Base-by-base conservation (phyloP, 2,329 filamentous ascomycete species). In the Diaporthe helianthi region DNA sequence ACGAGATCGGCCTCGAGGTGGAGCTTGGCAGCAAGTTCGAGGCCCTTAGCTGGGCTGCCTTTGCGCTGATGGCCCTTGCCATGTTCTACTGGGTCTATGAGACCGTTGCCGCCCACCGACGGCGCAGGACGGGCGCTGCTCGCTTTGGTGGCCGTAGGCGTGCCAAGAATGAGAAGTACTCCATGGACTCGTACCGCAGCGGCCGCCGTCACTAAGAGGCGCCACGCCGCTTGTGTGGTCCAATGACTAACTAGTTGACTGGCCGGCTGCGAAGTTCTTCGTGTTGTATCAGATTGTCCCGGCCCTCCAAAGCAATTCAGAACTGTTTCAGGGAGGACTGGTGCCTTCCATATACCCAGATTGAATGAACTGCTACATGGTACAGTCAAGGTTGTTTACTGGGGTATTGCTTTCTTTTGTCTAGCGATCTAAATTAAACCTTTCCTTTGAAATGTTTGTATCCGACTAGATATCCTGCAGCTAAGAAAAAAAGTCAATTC, bases 41-140 rank as follows among this genome's bases (percentile, higher is more conserved):
- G 72, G 78, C 73, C 38, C 74, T 86, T 47, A 80, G 80, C 6
- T 87, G 84, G 85, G 79, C 83, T 5, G 79, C 84, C 1, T 81
- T 84, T 19, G 83, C 74, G 4, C 76, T 83, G 70, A 85, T 86
- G 81, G 74, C 79, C 4, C 71, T 78, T 1, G 74, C 80, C 0
- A 68, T 78, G 5, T 31, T 79, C 3, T 85, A 81, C 74, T 87
- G 84, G 84, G 26, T 75, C 1, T 75, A 69, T 13, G 75, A 80
- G 49, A 74, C 82, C 71, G 76, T 77, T 38, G 36, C 75, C 4
- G 72, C 76, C 69, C 75, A 76, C 60, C 73, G 76, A 9, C 74
- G 74, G 72, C 73, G 76, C 74, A 76, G 74, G 65, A 75, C 75
- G 72, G 73, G 69, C 8, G 53, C 36, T 1, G 22, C 41, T 15